Evolutionary conservation across 768 basidiomycete species (phyloP), one percentile per base, ranked within the genome.

Genomic region (Mycena venus): DNA sequence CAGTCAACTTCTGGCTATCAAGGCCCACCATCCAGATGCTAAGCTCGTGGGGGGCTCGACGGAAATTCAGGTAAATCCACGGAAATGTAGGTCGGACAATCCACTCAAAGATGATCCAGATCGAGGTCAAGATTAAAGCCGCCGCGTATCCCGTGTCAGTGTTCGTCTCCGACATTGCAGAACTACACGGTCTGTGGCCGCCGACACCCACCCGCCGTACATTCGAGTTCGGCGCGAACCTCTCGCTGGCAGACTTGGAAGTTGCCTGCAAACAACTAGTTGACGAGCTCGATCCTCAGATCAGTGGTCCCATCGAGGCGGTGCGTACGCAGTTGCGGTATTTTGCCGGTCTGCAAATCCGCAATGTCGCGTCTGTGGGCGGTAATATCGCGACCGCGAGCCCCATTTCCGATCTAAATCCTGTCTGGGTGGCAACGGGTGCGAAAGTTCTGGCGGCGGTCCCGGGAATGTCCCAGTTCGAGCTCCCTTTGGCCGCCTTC

Each of bases 51-150:
- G 76, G 12, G 76, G 76, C 9, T 77, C 76, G 17, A 60, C 73
- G 8, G 76, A 77, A 62, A 72, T n/a, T n/a, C n/a, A n/a, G n/a
- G n/a, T n/a, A n/a, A n/a, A n/a, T n/a, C n/a, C n/a, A n/a, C n/a
- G n/a, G n/a, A n/a, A n/a, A n/a, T n/a, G n/a, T n/a, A n/a, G n/a
- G n/a, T n/a, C n/a, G n/a, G n/a, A n/a, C n/a, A n/a, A n/a, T n/a
- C n/a, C n/a, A n/a, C n/a, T n/a, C n/a, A n/a, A n/a, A n/a, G n/a
- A n/a, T n/a, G n/a, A n/a, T 77, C 51, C 76, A 77, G 40, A 77
- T 77, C 62, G 76, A 77, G 56, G 76, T 77, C 61, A 77, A 77
- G 70, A 38, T 75, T 47, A 77, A 77, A 59, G 76, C 74, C 14
- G 73, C 73, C 23, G 56, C 58, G 1, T 77, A 75, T 47, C 70